These are phyloP conservation scores for Boletus patriciae DNA, from an alignment of 768 basidiomycete genomes.

Conservation along the genomic window DNA sequence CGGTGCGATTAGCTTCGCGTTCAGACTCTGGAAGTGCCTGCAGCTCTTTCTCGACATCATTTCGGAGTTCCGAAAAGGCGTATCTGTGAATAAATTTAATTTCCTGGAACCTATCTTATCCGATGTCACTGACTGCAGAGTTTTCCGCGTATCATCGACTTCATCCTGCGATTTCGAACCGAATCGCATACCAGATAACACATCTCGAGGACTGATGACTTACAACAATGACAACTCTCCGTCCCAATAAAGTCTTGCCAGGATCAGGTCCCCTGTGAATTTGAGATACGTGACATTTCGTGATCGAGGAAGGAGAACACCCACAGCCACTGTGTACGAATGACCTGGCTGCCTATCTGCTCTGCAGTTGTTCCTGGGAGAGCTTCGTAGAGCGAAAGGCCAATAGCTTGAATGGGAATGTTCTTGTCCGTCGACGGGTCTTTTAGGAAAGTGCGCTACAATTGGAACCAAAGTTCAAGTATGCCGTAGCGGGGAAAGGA, in stretches of 20 bases:
- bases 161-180: constrained; percentile 58
- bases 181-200: constrained; percentile 15
- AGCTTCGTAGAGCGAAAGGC: constrained; percentile 92
- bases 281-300: background rate
- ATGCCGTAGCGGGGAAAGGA: background rate
- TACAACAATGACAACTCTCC: constrained; percentile 80
- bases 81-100: constrained; percentile 55
- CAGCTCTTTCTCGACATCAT: constrained; percentile 79
- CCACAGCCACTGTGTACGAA: constrained; percentile 96
- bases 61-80: constrained; percentile 83
- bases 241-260: constrained; percentile 72
- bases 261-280: constrained; percentile 58
- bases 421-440: constrained; percentile 66
- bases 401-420: constrained; percentile 94
- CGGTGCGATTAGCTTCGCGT: constrained; percentile 70
- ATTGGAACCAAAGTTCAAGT: background rate
- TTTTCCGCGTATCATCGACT: constrained; percentile 86
- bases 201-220: constrained; percentile 30
- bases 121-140: constrained; percentile 66
- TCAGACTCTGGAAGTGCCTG: constrained; percentile 66
- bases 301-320: constrained; percentile 28
- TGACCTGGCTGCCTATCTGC: constrained; percentile 78
- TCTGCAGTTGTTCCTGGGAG: constrained; percentile 73
- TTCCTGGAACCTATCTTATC: no score
- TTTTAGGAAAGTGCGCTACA: constrained; percentile 82